Percentiles rank a stretch among this genome's conserved stretches.
phyloP scores from a whole-genome alignment of 2,329 filamentous ascomycete genomes.

The Epichloe elymi region DNA sequence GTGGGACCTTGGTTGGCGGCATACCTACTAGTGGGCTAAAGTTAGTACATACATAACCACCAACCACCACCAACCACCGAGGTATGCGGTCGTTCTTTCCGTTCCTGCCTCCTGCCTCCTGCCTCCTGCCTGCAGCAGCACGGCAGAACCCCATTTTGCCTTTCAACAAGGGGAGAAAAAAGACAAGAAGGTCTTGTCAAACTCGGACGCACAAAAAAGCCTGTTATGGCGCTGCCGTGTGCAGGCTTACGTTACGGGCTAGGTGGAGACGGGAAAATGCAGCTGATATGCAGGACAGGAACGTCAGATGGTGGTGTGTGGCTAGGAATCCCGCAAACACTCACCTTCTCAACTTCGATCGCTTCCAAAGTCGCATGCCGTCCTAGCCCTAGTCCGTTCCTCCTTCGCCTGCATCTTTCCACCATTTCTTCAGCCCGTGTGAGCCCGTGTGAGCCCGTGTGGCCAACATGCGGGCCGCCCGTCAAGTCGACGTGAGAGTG shows the following conservation, averaged over 20 bases:
- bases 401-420: too few relatives aligned
- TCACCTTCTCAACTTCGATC: too few relatives aligned
- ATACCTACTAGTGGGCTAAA: too few relatives aligned
- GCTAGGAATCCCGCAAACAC: too few relatives aligned
- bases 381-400: too few relatives aligned
- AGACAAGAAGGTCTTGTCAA: neutral
- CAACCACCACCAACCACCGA: neutral
- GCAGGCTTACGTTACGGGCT: neutral
- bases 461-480: neutral
- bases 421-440: neutral
- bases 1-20: neutral
- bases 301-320: neutral
- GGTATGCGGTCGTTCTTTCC: neutral
- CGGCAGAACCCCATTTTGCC: too few relatives aligned
- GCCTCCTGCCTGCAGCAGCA: too few relatives aligned
- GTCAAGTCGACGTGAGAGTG: neutral
- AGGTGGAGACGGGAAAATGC: neutral
- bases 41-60: too few relatives aligned
- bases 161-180: too few relatives aligned
- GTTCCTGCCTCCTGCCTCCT: constrained; percentile 2
- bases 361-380: too few relatives aligned
- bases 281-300: neutral
- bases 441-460: neutral
- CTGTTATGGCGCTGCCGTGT: neutral
- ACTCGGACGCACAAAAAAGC: neutral